phyloP scores from a whole-genome alignment of 2,329 filamentous ascomycete species.

The Pseudocercospora ulei region DNA sequence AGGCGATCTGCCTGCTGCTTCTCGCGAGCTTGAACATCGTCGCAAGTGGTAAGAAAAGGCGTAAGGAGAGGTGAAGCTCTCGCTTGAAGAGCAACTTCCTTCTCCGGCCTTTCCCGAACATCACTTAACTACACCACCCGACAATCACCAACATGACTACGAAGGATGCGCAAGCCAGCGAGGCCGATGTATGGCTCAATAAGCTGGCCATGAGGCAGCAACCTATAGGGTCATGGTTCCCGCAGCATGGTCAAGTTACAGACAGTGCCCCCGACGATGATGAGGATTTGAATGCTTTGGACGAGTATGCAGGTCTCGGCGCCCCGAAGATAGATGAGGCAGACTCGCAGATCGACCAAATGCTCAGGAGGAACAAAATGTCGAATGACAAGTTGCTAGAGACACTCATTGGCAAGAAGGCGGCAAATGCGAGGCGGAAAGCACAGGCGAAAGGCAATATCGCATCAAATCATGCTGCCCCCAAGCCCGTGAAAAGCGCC shows the following conservation, averaged over 20 bases:
- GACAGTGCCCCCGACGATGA: conserved; percentile 42
- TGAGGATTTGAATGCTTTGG: conserved; percentile 41
- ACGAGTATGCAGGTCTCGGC: conserved; percentile 18
- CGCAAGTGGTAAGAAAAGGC: background rate
- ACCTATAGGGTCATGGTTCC: conserved; percentile 49
- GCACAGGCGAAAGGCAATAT: conserved; percentile 19
- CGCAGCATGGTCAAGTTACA: conserved; percentile 28
- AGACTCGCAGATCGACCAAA: conserved; percentile 28
- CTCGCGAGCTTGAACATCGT: conserved; percentile 80
- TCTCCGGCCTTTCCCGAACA: conserved; percentile 6
- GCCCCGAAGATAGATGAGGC: conserved; percentile 9
- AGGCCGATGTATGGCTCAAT: conserved; percentile 47
- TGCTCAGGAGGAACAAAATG: conserved; percentile 32
- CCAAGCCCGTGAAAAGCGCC: conserved; percentile 1
- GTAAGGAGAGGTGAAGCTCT: conserved; percentile 12
- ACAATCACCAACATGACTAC: conserved; percentile 1
- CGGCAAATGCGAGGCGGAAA: conserved; percentile 29
- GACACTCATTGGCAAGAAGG: conserved; percentile 39
- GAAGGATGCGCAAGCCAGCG: conserved; percentile 11
- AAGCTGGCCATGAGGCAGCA: conserved; percentile 46
- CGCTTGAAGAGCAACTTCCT: conserved; percentile 9
- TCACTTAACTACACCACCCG: conserved; percentile 1
- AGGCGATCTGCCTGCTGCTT: conserved; percentile 62
- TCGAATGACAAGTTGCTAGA: conserved; percentile 38
- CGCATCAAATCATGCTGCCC: conserved; percentile 13